These are phyloP conservation scores for Aspergillus tanneri DNA, from an alignment of 2,329 filamentous ascomycete genomes.

Conservation along the genomic window DNA sequence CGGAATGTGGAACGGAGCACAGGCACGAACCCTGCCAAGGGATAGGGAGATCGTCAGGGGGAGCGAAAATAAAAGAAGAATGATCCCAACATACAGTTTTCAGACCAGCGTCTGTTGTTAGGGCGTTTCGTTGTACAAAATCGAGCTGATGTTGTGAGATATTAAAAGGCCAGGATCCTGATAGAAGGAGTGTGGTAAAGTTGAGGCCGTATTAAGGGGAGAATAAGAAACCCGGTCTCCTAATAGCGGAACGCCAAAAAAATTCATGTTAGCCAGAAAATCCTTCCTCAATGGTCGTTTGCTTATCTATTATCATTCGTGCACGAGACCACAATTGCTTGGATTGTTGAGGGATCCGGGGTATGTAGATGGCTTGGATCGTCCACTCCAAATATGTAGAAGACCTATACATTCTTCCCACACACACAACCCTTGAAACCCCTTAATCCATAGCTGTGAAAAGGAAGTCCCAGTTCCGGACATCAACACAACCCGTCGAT, in stretches of 20 bases:
- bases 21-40: slow-evolving; percentile 44
- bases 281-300: slow-evolving; percentile 4
- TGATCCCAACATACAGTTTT: slow-evolving; percentile 36
- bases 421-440: slow-evolving; percentile 7
- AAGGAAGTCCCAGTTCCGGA: slow-evolving; percentile 9
- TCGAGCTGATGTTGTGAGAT: slow-evolving; percentile 21
- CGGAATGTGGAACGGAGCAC: slow-evolving; percentile 40
- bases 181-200: slow-evolving; percentile 26
- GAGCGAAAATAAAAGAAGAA: slow-evolving; percentile 31
- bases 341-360: slow-evolving; percentile 2
- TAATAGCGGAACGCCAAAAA: slow-evolving; percentile 2
- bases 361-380: slow-evolving; percentile 20
- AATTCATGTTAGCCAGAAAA: slow-evolving; percentile 17
- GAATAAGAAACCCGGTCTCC: slow-evolving; percentile 21
- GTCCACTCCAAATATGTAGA: slow-evolving; percentile 19
- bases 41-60: slow-evolving; percentile 40
- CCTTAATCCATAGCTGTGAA: slow-evolving; percentile 13
- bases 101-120: slow-evolving; percentile 28
- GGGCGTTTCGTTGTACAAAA: slow-evolving; percentile 26
- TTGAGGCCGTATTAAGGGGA: slow-evolving; percentile 20
- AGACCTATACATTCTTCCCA: slow-evolving; percentile 17
- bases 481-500: slow-evolving; percentile 8
- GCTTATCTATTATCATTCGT: slow-evolving; percentile 1
- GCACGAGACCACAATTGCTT: slow-evolving; percentile 7
- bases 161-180: slow-evolving; percentile 26